phyloP scores from a whole-genome alignment of 2,329 filamentous ascomycete genomes.

The Colletotrichum aenigma region DNA sequence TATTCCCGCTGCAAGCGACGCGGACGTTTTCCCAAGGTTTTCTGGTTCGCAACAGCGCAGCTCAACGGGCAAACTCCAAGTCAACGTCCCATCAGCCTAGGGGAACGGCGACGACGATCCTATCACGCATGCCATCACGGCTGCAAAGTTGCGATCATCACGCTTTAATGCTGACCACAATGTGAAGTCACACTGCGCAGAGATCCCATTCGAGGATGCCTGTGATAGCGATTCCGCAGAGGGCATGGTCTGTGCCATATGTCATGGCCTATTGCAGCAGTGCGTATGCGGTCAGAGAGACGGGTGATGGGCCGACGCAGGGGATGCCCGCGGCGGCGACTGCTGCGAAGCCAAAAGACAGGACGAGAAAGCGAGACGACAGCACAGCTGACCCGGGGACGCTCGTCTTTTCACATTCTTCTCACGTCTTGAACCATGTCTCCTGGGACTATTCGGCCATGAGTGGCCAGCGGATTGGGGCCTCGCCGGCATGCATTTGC shows the following conservation, averaged over 20 bases:
- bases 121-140: constrained; percentile 9
- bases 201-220: constrained; percentile 14
- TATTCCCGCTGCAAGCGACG: constrained; percentile 1
- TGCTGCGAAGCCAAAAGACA: neutral
- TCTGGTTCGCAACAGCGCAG: neutral
- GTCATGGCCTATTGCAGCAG: constrained; percentile 15
- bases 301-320: constrained; percentile 2
- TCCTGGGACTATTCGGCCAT: neutral
- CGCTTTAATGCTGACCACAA: constrained; percentile 9
- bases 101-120: neutral
- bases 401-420: constrained; percentile 15
- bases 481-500: neutral
- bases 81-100: constrained; percentile 6
- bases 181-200: constrained; percentile 16
- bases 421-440: neutral
- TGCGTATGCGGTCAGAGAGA: constrained; percentile 9
- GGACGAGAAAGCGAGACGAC: neutral
- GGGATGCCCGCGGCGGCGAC: neutral
- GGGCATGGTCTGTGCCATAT: neutral
- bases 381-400: neutral
- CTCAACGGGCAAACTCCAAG: neutral
- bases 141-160: constrained; percentile 6
- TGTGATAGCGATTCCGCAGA: neutral
- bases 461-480: neutral
- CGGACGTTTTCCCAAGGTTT: neutral